Base-by-base conservation (phyloP, 768 basidiomycete species). In the Leccinum uliginosum region DNA sequence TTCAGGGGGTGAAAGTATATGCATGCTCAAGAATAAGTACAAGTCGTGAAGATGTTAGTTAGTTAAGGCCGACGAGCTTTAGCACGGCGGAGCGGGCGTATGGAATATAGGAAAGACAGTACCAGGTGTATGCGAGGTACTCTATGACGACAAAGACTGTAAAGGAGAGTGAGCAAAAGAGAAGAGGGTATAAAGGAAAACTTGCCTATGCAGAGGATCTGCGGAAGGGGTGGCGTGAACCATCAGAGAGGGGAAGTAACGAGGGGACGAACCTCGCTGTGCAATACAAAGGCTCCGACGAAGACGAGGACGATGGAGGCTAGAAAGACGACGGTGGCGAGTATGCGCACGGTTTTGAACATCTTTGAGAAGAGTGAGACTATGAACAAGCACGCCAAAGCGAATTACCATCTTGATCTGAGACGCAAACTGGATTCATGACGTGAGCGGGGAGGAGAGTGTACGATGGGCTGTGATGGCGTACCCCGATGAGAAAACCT, bases 91-190 rank as follows among this genome's bases (percentile, higher is more conserved):
- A 69, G 54, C 93, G 82, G 3, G 94, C 94, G 65, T 95, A 96
- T 3, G 94, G 94, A 63, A 98, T 92, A 75, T 95, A 97, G 7
- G 86, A 88, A 29, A 90, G 73, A 51, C 81, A 84, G 70, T 89
- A 95, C 93, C 93, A 97, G 21, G 87, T 84, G 73, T 89, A 96
- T 6, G 93, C 94, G 56, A 96, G 78, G 72, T 91, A 96, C 71
- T 95, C 86, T 71, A 97, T 76, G 73, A 96, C 80, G 57, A 97
- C 94, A 70, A 97, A 91, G 56, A 93, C 91, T 91, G 73, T 17
- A 14, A 12, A 27, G 9, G 21, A 3, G 51, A 2, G 52, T 49
- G 14, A 58, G 44, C 21, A 19, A 26, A n/a, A 11, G 50, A 27
- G 34, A 40, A 19, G 26, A 26, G 8, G 49, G 47, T 23, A 11